Evolutionary conservation across 208 protist species (phyloP), one percentile per base, ranked within the genome.

Genomic region (Novymonas esmeraldas): DNA sequence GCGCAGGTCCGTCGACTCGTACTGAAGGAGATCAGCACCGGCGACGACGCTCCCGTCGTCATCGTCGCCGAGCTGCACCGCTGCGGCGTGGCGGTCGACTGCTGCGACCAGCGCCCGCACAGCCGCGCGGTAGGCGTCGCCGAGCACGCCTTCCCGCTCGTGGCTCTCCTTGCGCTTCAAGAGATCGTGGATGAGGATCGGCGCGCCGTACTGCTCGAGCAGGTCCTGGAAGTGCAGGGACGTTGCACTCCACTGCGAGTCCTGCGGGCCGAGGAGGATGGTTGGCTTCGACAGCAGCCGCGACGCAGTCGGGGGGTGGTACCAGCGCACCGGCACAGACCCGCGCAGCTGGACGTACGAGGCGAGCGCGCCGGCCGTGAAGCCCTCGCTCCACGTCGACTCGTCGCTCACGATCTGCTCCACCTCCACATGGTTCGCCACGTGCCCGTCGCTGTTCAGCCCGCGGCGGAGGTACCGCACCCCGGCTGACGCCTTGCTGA

Each of bases 381-480:
- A 76, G 28, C 13, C 16, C 1, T 6, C 6, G 42, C 63, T 64
- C 68, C 68, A 74, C 42, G 60, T 55, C 1, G 79, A 80, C 57
- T 90, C 82, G 26, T 92, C 83, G 38, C 66, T 76, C 3, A 97
- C 82, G 52, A 97, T 94, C 66, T 97, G 92, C 73, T 97, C 92
- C 31, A 92, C 79, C 64, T 97, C 89, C 14, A 97, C 92, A 55
- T 93, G 84, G 65, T 97, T 97, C 16, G 92, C 92, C 45, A 90
- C 89, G 64, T 91, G 60, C 29, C 85, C 83, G 49, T 87, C 72
- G 52, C 89, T 82, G 71, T 76, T 92, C n/a, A 98, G 79, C 2
- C 98, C 98, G 62, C 98, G 92, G 50, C 98, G 98, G 14, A 98
- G 74, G 70, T 98, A 99, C 28, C 98, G 89, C 34, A 94, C 85